Conservation (phyloP, 495 filamentous ascomycete species). For the Aspergillus hancockii region DNA sequence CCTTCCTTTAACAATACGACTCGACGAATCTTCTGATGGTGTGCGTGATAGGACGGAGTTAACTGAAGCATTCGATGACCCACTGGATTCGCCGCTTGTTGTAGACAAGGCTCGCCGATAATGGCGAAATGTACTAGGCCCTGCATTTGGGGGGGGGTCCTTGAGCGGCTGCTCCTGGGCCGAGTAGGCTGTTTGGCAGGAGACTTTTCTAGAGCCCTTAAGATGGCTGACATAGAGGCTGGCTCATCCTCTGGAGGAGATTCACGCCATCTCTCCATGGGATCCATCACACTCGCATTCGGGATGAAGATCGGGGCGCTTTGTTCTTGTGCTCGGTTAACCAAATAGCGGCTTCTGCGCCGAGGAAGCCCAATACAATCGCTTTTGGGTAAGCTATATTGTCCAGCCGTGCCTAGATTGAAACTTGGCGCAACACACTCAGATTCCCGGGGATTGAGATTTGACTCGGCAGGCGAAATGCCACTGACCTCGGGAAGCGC, state of each 20-base stretch:
- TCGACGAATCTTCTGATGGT: slow-evolving; percentile 18
- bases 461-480: background rate
- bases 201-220: slow-evolving; percentile 59
- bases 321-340: background rate
- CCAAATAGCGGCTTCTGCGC: slow-evolving; percentile 12
- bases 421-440: background rate
- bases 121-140: slow-evolving; percentile 51
- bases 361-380: slow-evolving; percentile 1
- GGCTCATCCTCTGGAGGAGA: slow-evolving; percentile 80
- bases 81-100: slow-evolving; percentile 40
- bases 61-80: slow-evolving; percentile 19
- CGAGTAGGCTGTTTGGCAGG: slow-evolving; percentile 12
- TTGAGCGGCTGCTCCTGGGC: background rate
- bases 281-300: slow-evolving; percentile 27
- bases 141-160: slow-evolving; percentile 6
- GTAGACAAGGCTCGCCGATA: slow-evolving; percentile 60
- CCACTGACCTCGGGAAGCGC: background rate
- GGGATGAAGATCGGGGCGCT: slow-evolving; percentile 12
- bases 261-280: slow-evolving; percentile 73
- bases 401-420: background rate
- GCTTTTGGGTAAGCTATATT: background rate
- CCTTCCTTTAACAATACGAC: slow-evolving; percentile 6
- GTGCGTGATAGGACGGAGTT: slow-evolving; percentile 33
- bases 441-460: background rate
- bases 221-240: slow-evolving; percentile 69